Percentiles rank a stretch among this genome's conserved stretches.
These are phyloP conservation scores for Wickerhamia fluorescens DNA, from an alignment of 805 yeast genomes.

Conservation along the genomic window DNA sequence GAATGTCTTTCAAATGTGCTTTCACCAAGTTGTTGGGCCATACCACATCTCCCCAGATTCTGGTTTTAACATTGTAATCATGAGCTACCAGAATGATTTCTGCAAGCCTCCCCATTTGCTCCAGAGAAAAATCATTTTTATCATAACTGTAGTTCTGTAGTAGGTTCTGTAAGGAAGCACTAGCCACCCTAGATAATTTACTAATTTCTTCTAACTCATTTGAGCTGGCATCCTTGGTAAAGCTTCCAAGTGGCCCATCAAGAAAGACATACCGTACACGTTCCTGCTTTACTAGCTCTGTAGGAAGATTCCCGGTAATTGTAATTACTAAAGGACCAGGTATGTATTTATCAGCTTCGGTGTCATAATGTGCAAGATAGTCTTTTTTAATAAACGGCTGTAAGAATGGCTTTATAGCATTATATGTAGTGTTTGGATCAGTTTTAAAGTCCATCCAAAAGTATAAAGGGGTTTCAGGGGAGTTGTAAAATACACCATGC, in stretches of 20 bases:
- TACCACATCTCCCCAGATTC: constrained; percentile 67
- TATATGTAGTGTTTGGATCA: constrained; percentile 43
- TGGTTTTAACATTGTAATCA: constrained; percentile 41
- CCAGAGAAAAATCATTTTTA: constrained; percentile 22
- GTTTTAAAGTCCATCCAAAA: constrained; percentile 61
- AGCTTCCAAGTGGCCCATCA: constrained; percentile 45
- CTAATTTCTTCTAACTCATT: constrained; percentile 16
- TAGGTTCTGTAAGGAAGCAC: constrained; percentile 33
- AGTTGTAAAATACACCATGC: constrained; percentile 33
- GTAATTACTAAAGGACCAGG: constrained; percentile 56
- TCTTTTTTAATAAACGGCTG: constrained; percentile 40
- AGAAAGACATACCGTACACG: constrained; percentile 34
- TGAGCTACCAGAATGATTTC: constrained; percentile 39
- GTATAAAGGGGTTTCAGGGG: constrained; percentile 46
- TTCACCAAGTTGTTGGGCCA: constrained; percentile 51
- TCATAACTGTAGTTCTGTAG: constrained; percentile 17
- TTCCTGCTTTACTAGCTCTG: constrained; percentile 21
- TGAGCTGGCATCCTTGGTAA: constrained; percentile 14
- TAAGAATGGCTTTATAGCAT: constrained; percentile 37
- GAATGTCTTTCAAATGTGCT: constrained; percentile 43
- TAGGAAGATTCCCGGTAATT: constrained; percentile 61
- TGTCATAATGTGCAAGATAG: constrained; percentile 46
- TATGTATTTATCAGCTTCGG: constrained; percentile 20
- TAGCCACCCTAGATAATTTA: constrained; percentile 32
- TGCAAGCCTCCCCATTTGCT: constrained; percentile 22